Evolutionary conservation across 2,329 filamentous ascomycete genomes (phyloP), one percentile per base, ranked within the genome.

Genomic region (Eutypella sp.): DNA sequence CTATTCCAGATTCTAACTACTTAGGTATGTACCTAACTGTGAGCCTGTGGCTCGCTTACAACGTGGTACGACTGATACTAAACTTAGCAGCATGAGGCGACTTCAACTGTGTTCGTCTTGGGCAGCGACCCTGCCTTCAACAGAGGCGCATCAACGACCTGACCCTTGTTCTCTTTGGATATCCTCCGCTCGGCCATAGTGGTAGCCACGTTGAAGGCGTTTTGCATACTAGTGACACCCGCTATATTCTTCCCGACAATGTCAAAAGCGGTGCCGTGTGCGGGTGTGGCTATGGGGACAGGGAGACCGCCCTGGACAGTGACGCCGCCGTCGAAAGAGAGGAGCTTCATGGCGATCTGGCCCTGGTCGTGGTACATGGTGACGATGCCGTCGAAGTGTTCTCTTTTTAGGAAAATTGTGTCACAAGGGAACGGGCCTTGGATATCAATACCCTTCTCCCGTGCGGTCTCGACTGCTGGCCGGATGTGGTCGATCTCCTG

Each of bases 361-460:
- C 63, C 63, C 40, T 65, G 63, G 47, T 66, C 63, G 50, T 66
- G 63, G 43, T 65, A 66, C 63, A 66, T 65, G 37, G 62, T 63
- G 24, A 65, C 54, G 22, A 67, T 63, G n/a, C 57, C 62, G 45
- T 66, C 62, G 42, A 59, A 66, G 16, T 57, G 49, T 20, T 53
- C 44, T 22, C 64, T 52, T 46, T 58, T 58, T 9, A 66, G 49
- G 45, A 66, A 66, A 44, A 66, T 63, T 22, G 63, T 66, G 48
- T 64, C 63, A 45, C 55, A 61, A 3, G 63, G 63, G 46, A 60
- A 66, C 1, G 62, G 61, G 0, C 62, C 63, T 23, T 58, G 44
- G 1, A 55, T 63, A 24, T 63, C 48, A 10, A 66, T 61, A 10
- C 61, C 63, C 24, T 44, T 42, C 23, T 42, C 48, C 3, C 47